A percentile compares a stretch with the other conserved stretches of the same genome.
Conservation (phyloP, 768 basidiomycete genomes). For the Suillus discolor region DNA sequence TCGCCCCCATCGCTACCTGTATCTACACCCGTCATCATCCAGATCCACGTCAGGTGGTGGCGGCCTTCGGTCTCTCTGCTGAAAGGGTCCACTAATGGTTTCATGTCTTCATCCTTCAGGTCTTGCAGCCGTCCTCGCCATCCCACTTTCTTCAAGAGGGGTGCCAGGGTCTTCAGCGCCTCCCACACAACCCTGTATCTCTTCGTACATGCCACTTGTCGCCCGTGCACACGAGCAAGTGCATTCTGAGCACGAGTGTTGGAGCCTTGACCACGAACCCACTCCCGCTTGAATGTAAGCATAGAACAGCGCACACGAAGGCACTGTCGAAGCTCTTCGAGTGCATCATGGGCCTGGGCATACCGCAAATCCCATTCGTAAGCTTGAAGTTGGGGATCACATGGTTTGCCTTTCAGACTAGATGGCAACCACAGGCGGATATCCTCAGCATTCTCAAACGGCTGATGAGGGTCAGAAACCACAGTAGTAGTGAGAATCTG, state of each 20-base stretch:
- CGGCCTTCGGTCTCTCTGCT: background rate
- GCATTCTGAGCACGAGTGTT: constrained; percentile 11
- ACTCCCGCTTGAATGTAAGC: constrained; percentile 7
- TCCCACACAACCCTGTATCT: constrained; percentile 2
- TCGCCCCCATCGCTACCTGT: background rate
- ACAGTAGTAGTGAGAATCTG: background rate
- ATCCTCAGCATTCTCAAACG: background rate
- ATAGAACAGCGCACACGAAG: constrained; percentile 10
- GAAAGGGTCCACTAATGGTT: background rate
- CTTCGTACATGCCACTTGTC: background rate
- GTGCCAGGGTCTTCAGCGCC: background rate
- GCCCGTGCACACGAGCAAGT: background rate
- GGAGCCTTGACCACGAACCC: constrained; percentile 10
- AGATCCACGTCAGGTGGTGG: background rate
- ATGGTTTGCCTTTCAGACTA: background rate
- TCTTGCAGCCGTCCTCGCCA: background rate
- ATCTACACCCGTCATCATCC: background rate
- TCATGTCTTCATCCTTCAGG: background rate
- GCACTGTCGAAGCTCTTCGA: constrained; percentile 12
- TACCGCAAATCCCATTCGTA: constrained; percentile 5
- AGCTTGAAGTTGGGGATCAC: background rate
- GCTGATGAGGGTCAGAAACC: background rate
- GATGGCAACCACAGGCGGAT: constrained; percentile 12
- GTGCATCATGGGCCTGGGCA: constrained; percentile 14
- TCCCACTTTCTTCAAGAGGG: background rate